Percentiles rank a stretch among this genome's conserved stretches.
These are phyloP conservation scores for Penicillium sp. DNA, from an alignment of 2,329 filamentous ascomycete species.

Conservation along the genomic window DNA sequence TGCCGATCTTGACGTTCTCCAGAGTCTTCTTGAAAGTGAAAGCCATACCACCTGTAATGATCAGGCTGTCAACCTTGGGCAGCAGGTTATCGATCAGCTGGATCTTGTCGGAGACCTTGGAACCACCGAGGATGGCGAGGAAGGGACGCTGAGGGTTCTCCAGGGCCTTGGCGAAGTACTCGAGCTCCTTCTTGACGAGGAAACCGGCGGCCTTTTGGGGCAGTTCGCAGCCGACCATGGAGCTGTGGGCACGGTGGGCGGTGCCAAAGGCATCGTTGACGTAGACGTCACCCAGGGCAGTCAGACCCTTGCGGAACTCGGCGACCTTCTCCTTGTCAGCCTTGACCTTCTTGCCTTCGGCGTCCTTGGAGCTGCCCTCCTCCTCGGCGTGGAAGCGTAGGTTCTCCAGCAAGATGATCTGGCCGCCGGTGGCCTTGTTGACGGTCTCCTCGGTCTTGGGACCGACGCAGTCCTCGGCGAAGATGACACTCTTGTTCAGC, in stretches of 20 bases:
- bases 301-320: slow-evolving; percentile 93
- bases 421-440: slow-evolving; percentile 77
- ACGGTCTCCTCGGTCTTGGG: slow-evolving; percentile 88
- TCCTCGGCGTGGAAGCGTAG: slow-evolving; percentile 98
- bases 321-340: slow-evolving; percentile 91
- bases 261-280: slow-evolving; percentile 99
- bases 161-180: slow-evolving; percentile 97
- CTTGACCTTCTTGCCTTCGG: slow-evolving; percentile 95
- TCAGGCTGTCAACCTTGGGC: slow-evolving; percentile 94
- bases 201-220: slow-evolving; percentile 97
- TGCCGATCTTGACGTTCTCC: slow-evolving; percentile 84
- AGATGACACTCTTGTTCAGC: slow-evolving; percentile 79
- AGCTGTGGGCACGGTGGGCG: slow-evolving; percentile 96
- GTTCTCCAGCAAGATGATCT: slow-evolving; percentile 93
- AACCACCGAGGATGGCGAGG: slow-evolving; percentile 96
- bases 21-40: slow-evolving; percentile 99
- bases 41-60: slow-evolving; percentile 97
- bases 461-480: slow-evolving; percentile 89
- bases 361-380: slow-evolving; percentile 94
- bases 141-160: slow-evolving; percentile 93
- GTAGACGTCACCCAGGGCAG: slow-evolving; percentile 91
- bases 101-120: slow-evolving; percentile 99
- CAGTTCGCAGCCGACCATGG: slow-evolving; percentile 96
- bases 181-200: slow-evolving; percentile 99
- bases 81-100: slow-evolving; percentile 99